Percentiles rank a stretch among this genome's conserved stretches.
Evolutionary conservation across 129 eudicot genomes (phyloP).

Genomic region (Logfia minima): DNA sequence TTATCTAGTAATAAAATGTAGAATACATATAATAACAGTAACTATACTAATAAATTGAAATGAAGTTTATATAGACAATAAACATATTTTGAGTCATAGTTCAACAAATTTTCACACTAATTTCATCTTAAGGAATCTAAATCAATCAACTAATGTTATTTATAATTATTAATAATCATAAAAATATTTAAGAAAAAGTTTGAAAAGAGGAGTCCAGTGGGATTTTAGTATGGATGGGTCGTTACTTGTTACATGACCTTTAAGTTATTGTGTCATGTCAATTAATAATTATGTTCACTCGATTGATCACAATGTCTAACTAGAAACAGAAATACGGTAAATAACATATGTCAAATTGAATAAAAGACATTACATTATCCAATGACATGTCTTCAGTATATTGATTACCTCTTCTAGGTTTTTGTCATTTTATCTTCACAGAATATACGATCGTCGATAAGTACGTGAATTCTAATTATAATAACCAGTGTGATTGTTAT

Average conservation of each 20-base stretch:
- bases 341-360: neutral
- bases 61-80: too few species aligned
- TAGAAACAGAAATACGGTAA: neutral
- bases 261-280: conserved; percentile 8
- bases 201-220: too few species aligned
- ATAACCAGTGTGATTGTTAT: too few species aligned
- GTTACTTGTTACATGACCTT: conserved; percentile 14
- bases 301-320: conserved; percentile 20
- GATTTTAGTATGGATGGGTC: neutral
- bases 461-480: too few species aligned
- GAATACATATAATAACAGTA: too few species aligned
- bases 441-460: too few species aligned
- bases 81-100: rapidly evolving
- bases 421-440: neutral
- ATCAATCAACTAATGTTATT: too few species aligned
- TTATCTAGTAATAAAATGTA: too few species aligned
- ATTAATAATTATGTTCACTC: neutral
- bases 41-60: too few species aligned
- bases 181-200: too few species aligned
- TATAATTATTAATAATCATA: too few species aligned
- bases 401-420: neutral
- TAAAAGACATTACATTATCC: neutral
- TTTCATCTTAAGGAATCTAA: neutral
- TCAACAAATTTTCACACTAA: too few species aligned
- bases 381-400: conserved; percentile 10